Evolutionary conservation across 164 flowering plant species (phyloP).

Genomic region (Cinnamomum chago): DNA sequence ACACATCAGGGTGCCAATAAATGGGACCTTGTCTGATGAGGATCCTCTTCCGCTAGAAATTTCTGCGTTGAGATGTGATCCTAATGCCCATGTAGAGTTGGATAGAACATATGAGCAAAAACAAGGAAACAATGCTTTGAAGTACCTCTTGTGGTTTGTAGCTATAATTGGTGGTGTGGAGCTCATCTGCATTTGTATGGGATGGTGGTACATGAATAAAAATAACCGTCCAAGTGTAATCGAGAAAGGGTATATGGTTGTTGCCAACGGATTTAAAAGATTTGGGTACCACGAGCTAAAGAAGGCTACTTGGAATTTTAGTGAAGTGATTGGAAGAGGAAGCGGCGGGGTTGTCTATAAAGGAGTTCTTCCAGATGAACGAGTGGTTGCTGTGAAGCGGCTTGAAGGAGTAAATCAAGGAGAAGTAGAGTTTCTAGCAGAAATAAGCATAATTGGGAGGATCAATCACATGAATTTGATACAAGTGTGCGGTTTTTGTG

Average conservation of each 20-base stretch:
- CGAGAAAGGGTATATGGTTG: conserved; percentile 7
- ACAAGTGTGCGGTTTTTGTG: conserved; percentile 31
- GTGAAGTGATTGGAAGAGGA: conserved; percentile 3
- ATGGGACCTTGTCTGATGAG: not conserved
- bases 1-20: conserved; percentile 13
- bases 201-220: conserved; percentile 11
- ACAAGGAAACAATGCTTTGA: not conserved
- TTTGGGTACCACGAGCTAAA: not conserved
- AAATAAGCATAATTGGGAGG: conserved; percentile 25
- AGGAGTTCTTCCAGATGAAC: conserved; percentile 15
- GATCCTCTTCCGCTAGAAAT: too few species aligned
- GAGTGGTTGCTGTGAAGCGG: conserved; percentile 24
- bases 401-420: conserved; percentile 18
- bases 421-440: conserved; percentile 30
- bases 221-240: not conserved
- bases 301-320: conserved; percentile 1
- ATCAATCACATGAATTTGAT: conserved; percentile 36
- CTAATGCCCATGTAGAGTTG: not conserved
- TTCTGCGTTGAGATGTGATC: not conserved
- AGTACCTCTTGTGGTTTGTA: conserved; percentile 6
- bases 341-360: conserved; percentile 27
- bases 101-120: not conserved
- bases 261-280: not conserved
- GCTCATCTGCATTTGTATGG: conserved; percentile 3
- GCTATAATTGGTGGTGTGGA: conserved; percentile 18